phyloP scores from a whole-genome alignment of 2,329 filamentous ascomycete species.

The Thielaviopsis musarum region DNA sequence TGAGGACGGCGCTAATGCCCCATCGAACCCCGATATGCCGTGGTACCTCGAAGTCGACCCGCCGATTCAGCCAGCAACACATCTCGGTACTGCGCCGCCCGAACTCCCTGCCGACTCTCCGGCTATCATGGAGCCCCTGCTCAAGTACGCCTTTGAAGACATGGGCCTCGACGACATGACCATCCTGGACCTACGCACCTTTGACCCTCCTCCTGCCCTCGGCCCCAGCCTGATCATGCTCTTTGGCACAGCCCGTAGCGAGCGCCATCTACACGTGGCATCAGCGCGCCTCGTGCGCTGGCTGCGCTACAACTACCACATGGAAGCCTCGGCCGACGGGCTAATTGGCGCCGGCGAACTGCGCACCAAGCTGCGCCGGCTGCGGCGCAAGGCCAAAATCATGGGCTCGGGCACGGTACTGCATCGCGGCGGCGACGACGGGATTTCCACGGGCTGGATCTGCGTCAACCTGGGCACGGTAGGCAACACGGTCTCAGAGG shows the following conservation, averaged over 20 bases:
- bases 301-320: conserved; percentile 54
- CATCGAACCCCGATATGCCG: conserved; percentile 29
- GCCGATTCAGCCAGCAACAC: conserved; percentile 31
- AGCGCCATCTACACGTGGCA: conserved; percentile 83
- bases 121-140: conserved; percentile 49
- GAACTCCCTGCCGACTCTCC: conserved; percentile 52
- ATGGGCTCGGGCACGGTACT: conserved; percentile 55
- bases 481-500: conserved; percentile 34
- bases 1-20: conserved; percentile 13
- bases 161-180: conserved; percentile 71
- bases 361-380: conserved; percentile 68
- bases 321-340: conserved; percentile 70
- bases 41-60: conserved; percentile 78
- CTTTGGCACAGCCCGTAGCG: conserved; percentile 75
- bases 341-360: conserved; percentile 79
- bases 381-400: conserved; percentile 66
- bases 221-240: conserved; percentile 86
- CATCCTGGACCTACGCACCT: conserved; percentile 63
- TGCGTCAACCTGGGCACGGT: conserved; percentile 76
- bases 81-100: conserved; percentile 32
- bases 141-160: conserved; percentile 67
- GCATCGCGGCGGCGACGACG: conserved; percentile 55
- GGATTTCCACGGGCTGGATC: conserved; percentile 86
- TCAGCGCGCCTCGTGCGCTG: conserved; percentile 81
- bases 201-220: conserved; percentile 75